A percentile compares a stretch with the other conserved stretches of the same genome.
phyloP scores from a whole-genome alignment of 331 rosid genomes.

The Quercus tomentella region DNA sequence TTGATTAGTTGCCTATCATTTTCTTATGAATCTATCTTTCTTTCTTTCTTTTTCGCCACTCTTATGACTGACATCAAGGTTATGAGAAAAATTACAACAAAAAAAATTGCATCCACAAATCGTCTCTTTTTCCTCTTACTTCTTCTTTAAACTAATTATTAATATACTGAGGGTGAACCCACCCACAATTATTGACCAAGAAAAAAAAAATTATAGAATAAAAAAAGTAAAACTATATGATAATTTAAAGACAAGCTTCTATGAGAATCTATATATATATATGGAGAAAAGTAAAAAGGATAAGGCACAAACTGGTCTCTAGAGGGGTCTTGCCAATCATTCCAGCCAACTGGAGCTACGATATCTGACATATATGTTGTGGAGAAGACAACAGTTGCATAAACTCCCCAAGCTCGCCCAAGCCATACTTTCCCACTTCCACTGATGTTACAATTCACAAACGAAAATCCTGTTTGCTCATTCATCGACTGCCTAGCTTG shows the following conservation, averaged over 20 bases:
- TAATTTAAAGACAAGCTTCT: too few relatives aligned
- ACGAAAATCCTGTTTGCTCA: constrained; percentile 64
- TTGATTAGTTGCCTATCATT: too few relatives aligned
- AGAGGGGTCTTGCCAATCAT: constrained; percentile 61
- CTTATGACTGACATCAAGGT: too few relatives aligned
- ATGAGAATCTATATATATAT: too few relatives aligned
- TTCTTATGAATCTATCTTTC: too few relatives aligned
- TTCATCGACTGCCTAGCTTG: constrained; percentile 46
- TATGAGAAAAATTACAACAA: too few relatives aligned
- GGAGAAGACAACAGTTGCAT: constrained; percentile 52
- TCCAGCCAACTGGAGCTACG: constrained; percentile 60
- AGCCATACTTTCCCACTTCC: constrained; percentile 84
- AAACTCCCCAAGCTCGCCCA: constrained; percentile 78
- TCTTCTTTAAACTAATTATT: too few relatives aligned
- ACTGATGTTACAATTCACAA: constrained; percentile 61
- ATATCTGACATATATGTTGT: constrained; percentile 58
- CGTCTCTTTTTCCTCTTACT: too few relatives aligned
- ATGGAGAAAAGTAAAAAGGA: neutral
- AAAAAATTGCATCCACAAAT: too few relatives aligned
- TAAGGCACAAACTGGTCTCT: constrained; percentile 45
- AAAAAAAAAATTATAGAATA: neutral
- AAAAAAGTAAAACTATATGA: neutral
- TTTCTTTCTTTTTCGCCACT: too few relatives aligned
- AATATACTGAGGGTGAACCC: neutral
- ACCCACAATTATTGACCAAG: neutral